Evolutionary conservation across 768 basidiomycete genomes (phyloP).

Genomic region (Phanerochaete carnosa): DNA sequence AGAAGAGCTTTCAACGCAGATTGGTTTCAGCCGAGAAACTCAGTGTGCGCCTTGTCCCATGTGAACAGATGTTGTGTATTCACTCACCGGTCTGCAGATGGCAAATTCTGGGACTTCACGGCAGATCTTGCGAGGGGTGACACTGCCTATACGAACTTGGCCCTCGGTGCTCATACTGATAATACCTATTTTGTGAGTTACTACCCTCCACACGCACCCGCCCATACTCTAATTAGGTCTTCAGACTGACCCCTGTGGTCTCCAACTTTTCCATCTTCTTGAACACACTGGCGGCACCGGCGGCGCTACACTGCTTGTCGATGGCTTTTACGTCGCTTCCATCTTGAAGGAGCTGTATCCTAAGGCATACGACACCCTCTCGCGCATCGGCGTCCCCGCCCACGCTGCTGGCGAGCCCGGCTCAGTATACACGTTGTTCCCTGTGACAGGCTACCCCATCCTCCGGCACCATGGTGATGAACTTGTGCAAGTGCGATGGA

Average conservation of each 20-base stretch:
- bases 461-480: constrained; percentile 70
- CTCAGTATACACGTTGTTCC: constrained; percentile 52
- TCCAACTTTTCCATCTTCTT: constrained; percentile 94
- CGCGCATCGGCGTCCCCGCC: constrained; percentile 64
- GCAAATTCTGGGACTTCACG: constrained; percentile 97
- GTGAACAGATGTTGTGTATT: neutral
- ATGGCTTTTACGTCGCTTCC: constrained; percentile 90
- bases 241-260: constrained; percentile 90
- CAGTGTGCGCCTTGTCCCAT: constrained; percentile 46
- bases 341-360: constrained; percentile 74
- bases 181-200: constrained; percentile 68
- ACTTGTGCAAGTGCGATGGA: constrained; percentile 84
- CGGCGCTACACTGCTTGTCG: constrained; percentile 88
- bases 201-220: neutral
- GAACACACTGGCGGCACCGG: constrained; percentile 79
- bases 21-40: constrained; percentile 89
- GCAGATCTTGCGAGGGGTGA: constrained; percentile 89
- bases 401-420: constrained; percentile 84
- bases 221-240: neutral
- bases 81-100: constrained; percentile 50
- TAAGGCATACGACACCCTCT: constrained; percentile 63
- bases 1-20: constrained; percentile 68
- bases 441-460: constrained; percentile 62
- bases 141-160: constrained; percentile 89
- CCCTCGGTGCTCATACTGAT: constrained; percentile 82